Evolutionary conservation across 106 monocot species (phyloP).

Genomic region (Dendrobium officinale): DNA sequence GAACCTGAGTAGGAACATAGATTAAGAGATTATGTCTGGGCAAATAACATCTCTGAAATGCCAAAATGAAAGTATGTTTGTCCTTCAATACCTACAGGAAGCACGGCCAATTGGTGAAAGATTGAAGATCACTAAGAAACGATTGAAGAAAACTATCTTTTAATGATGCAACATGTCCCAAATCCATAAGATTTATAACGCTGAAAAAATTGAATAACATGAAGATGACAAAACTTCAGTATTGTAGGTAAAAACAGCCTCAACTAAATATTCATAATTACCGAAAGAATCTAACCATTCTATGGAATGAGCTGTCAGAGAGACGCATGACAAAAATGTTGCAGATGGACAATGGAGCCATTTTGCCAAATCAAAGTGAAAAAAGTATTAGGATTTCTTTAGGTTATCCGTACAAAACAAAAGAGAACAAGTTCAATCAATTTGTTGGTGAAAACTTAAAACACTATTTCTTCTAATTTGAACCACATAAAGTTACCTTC

Average conservation of each 20-base stretch:
- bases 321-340: background rate
- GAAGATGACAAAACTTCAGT: background rate
- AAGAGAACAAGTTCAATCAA: background rate
- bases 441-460: background rate
- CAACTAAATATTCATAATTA: background rate
- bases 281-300: background rate
- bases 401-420: background rate
- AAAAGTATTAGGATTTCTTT: background rate
- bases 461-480: background rate
- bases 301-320: background rate
- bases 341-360: background rate
- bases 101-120: background rate
- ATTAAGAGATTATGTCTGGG: background rate
- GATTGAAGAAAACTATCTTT: background rate
- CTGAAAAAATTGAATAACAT: background rate
- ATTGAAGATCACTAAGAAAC: background rate
- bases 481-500: constrained; percentile 27
- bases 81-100: background rate
- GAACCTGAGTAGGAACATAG: background rate
- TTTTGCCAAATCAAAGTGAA: background rate
- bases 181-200: background rate
- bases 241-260: background rate
- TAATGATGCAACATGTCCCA: background rate
- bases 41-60: background rate
- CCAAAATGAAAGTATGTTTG: background rate